Conservation (phyloP, 257 asterid species). For the Solanum microdontum region DNA sequence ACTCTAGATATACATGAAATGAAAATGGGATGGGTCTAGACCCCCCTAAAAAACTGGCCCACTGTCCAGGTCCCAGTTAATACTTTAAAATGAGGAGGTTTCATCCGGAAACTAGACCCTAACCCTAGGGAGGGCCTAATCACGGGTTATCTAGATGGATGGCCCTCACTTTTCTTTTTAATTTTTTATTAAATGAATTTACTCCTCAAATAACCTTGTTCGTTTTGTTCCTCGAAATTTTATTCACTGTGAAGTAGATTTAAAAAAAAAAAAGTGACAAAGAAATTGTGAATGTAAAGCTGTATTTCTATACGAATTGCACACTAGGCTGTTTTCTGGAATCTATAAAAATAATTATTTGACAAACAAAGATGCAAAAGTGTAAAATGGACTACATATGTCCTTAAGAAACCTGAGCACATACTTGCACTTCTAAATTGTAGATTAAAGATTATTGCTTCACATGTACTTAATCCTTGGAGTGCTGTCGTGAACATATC, state of each 20-base stretch:
- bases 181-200: background rate
- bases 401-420: background rate
- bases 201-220: background rate
- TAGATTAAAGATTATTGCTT: background rate
- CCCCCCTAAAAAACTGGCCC: background rate
- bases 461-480: background rate
- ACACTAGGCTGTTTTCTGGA: background rate
- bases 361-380: background rate
- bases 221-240: background rate
- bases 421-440: background rate
- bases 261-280: background rate
- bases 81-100: background rate
- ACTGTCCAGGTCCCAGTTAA: background rate
- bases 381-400: background rate
- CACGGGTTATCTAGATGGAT: background rate
- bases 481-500: background rate
- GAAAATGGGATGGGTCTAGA: background rate
- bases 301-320: background rate
- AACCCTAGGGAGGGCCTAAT: background rate
- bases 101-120: background rate
- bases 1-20: background rate
- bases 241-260: background rate
- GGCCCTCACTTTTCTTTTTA: background rate
- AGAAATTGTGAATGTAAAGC: background rate
- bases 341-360: background rate